A percentile compares a stretch with the other conserved stretches of the same genome.
Conservation (phyloP, 2,329 filamentous ascomycete genomes). For the Beauveria medogensis region DNA sequence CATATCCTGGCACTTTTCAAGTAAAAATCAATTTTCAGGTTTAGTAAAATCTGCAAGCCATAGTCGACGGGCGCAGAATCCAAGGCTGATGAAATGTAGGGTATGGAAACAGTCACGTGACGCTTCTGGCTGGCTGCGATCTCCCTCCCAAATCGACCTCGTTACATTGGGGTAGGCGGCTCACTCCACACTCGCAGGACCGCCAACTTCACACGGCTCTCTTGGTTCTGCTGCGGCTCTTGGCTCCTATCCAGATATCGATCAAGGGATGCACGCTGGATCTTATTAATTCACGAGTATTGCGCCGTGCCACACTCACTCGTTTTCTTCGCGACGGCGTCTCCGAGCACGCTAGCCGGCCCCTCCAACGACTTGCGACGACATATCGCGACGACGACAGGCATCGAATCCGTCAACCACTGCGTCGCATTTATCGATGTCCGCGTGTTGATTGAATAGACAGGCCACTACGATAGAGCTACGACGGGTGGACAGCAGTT, state of each 20-base stretch:
- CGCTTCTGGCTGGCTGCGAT: background rate
- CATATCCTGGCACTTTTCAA: background rate
- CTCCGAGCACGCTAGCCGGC: background rate
- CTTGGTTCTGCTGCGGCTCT: background rate
- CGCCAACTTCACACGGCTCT: constrained; percentile 6
- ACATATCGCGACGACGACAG: constrained; percentile 1
- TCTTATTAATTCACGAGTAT: background rate
- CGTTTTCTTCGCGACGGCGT: constrained; percentile 6
- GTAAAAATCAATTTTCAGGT: background rate
- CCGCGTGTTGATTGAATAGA: constrained; percentile 3
- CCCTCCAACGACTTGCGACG: constrained; percentile 7
- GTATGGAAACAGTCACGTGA: constrained; percentile 6
- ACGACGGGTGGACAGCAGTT: constrained; percentile 8
- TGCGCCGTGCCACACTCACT: background rate
- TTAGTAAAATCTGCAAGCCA: background rate
- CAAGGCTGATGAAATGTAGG: background rate
- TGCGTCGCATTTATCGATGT: constrained; percentile 1
- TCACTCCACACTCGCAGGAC: constrained; percentile 11
- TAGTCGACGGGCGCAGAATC: background rate
- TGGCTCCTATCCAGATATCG: background rate
- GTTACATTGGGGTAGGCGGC: constrained; percentile 10
- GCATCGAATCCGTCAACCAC: constrained; percentile 3
- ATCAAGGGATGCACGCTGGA: background rate
- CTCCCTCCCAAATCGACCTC: constrained; percentile 3
- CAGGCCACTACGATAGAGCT: background rate